These are phyloP conservation scores for Yamadazyma diospyri DNA, from an alignment of 1,139 yeast genomes.

Conservation along the genomic window DNA sequence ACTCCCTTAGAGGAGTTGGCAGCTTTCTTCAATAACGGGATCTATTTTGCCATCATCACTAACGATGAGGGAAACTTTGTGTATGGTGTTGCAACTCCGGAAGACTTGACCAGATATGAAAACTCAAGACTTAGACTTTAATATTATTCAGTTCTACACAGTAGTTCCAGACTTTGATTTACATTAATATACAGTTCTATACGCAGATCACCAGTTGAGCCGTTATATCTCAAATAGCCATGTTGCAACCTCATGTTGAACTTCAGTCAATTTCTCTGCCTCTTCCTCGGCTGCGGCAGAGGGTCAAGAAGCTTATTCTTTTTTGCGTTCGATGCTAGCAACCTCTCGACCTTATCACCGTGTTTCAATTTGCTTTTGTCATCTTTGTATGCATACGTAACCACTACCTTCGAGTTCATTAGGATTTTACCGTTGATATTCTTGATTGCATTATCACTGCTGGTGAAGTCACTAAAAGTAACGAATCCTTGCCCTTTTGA, in stretches of 20 bases:
- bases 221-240: too few relatives aligned
- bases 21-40: slow-evolving; percentile 46
- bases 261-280: slow-evolving; percentile 1
- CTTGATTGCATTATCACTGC: slow-evolving; percentile 70
- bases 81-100: slow-evolving; percentile 64
- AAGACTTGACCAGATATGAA: slow-evolving; percentile 52
- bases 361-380: slow-evolving; percentile 53
- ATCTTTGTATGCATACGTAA: slow-evolving; percentile 73
- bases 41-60: slow-evolving; percentile 58
- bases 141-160: neutral
- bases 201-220: neutral
- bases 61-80: slow-evolving; percentile 54
- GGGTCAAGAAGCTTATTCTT: slow-evolving; percentile 19
- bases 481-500: slow-evolving; percentile 65
- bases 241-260: too few relatives aligned
- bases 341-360: slow-evolving; percentile 78
- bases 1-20: slow-evolving; percentile 58
- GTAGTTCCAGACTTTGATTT: neutral
- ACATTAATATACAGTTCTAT: neutral
- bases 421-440: slow-evolving; percentile 67
- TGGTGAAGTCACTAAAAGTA: slow-evolving; percentile 57
- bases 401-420: slow-evolving; percentile 59
- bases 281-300: slow-evolving; percentile 2
- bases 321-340: slow-evolving; percentile 66
- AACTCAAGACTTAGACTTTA: slow-evolving; percentile 45